phyloP scores from a whole-genome alignment of 495 filamentous ascomycete species.

The Penicillium pancosmium region DNA sequence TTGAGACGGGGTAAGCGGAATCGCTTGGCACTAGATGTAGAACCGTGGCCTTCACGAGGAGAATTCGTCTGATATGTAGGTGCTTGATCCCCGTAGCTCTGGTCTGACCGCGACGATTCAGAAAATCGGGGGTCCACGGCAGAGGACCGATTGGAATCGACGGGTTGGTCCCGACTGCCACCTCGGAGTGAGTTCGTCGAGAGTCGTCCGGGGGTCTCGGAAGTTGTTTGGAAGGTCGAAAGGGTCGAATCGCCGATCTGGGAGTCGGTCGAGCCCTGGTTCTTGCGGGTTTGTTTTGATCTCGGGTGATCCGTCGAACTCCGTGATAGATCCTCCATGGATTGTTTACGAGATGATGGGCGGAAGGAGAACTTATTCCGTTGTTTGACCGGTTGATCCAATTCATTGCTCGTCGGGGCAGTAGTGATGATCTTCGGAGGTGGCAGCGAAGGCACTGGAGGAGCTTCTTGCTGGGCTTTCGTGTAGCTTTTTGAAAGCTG shows the following conservation, averaged over 20 bases:
- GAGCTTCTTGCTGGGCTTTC: constrained; percentile 61
- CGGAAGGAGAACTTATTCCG: constrained; percentile 41
- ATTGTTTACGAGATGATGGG: constrained; percentile 35
- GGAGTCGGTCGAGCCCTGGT: constrained; percentile 37
- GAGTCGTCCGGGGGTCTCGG: constrained; percentile 69
- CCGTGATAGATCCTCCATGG: constrained; percentile 37
- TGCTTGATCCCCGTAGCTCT: constrained; percentile 76
- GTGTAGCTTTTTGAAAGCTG: constrained; percentile 83
- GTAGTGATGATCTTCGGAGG: constrained; percentile 93
- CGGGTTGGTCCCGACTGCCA: constrained; percentile 62
- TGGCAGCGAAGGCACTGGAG: constrained; percentile 75
- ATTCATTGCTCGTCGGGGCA: constrained; percentile 73
- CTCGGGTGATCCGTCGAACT: constrained; percentile 18
- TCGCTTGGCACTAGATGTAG: constrained; percentile 65
- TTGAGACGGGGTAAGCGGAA: constrained; percentile 82
- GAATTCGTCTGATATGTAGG: constrained; percentile 47
- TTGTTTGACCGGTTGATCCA: constrained; percentile 54
- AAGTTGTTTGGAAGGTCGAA: constrained; percentile 55
- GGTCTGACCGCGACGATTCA: constrained; percentile 90
- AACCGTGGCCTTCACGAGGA: constrained; percentile 28
- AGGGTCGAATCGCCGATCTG: constrained; percentile 44
- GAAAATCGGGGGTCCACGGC: constrained; percentile 74
- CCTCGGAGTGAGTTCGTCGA: constrained; percentile 51
- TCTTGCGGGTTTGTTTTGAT: constrained; percentile 23
- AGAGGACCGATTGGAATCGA: constrained; percentile 68